Evolutionary conservation across 2,329 filamentous ascomycete genomes (phyloP).

Genomic region (Aspergillus brunneoviolaceus): DNA sequence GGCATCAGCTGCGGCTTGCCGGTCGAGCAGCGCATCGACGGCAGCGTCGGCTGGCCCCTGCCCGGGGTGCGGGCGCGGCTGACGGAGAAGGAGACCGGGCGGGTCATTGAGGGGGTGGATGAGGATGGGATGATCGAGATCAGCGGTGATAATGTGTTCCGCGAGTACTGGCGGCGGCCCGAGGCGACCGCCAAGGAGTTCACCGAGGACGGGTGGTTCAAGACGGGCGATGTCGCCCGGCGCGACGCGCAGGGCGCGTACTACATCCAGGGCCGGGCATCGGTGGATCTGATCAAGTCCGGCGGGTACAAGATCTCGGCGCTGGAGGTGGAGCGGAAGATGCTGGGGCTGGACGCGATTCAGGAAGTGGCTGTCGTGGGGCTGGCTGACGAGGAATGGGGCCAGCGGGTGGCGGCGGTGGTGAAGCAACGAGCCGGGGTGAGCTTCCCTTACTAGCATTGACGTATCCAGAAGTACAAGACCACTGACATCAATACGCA

Average conservation of each 20-base stretch:
- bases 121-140: slow-evolving; percentile 47
- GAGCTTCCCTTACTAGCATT: slow-evolving; percentile 14
- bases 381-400: slow-evolving; percentile 55
- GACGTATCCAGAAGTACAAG: too few relatives aligned
- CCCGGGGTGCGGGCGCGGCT: slow-evolving; percentile 50
- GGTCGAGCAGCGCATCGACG: slow-evolving; percentile 43
- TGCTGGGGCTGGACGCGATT: slow-evolving; percentile 51
- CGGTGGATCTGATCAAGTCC: slow-evolving; percentile 56
- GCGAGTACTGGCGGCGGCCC: slow-evolving; percentile 45
- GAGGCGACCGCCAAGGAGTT: slow-evolving; percentile 49
- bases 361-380: slow-evolving; percentile 57
- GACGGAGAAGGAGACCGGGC: slow-evolving; percentile 41
- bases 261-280: slow-evolving; percentile 55
- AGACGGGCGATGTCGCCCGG: slow-evolving; percentile 48
- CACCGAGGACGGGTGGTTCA: slow-evolving; percentile 50
- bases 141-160: slow-evolving; percentile 44
- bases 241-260: slow-evolving; percentile 45
- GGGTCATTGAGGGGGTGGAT: slow-evolving; percentile 30
- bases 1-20: slow-evolving; percentile 47
- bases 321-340: slow-evolving; percentile 56
- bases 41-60: slow-evolving; percentile 50
- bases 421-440: slow-evolving; percentile 43
- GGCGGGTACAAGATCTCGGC: slow-evolving; percentile 58
- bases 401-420: slow-evolving; percentile 56
- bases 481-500: slow-evolving; percentile 15